Percentiles rank a stretch among this genome's conserved stretches.
These are phyloP conservation scores for Cornus controversa DNA, from an alignment of 148 eudicot genomes.

Conservation along the genomic window DNA sequence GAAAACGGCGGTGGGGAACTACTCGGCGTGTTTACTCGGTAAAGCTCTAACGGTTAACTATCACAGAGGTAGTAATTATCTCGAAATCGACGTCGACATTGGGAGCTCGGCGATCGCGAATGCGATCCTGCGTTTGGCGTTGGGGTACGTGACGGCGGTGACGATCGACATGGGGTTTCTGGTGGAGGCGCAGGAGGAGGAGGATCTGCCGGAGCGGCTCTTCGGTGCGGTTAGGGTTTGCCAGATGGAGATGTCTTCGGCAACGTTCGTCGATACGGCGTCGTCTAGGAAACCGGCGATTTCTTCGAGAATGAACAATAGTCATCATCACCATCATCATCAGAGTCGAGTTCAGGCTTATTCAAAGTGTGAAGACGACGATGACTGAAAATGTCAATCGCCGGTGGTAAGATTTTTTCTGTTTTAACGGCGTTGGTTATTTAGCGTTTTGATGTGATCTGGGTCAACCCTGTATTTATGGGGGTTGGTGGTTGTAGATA, in stretches of 20 bases:
- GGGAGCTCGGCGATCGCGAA: conserved; percentile 80
- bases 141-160: conserved; percentile 79
- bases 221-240: conserved; percentile 82
- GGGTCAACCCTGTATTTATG: not conserved
- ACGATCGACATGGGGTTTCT: conserved; percentile 90
- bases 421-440: no score
- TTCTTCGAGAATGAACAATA: not conserved
- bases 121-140: conserved; percentile 71
- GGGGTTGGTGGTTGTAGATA: not conserved
- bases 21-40: conserved; percentile 79
- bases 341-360: conserved; percentile 4
- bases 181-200: conserved; percentile 78
- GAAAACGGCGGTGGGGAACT: conserved; percentile 73
- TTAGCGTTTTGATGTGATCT: not conserved
- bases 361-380: conserved; percentile 9
- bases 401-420: not conserved
- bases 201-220: conserved; percentile 78
- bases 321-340: not conserved
- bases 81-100: conserved; percentile 88
- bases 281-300: not conserved
- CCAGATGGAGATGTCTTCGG: conserved; percentile 87
- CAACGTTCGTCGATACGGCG: conserved; percentile 48
- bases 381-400: not conserved
- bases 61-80: conserved; percentile 61
- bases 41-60: conserved; percentile 75